phyloP scores from a whole-genome alignment of 75 land plant species.

The Selaginella tamariscina region DNA sequence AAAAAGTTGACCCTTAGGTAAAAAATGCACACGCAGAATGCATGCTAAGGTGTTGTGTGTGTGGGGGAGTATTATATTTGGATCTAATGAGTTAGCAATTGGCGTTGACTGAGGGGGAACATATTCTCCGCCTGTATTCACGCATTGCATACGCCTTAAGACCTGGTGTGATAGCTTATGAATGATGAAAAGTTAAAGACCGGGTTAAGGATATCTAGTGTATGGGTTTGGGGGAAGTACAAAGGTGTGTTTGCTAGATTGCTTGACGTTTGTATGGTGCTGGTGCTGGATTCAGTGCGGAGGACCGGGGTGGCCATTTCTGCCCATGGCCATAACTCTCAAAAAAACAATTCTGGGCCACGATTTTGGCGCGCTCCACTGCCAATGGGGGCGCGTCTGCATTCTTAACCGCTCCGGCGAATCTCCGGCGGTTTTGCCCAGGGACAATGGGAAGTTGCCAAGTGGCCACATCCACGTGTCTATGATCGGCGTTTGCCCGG shows the following conservation, averaged over 20 bases:
- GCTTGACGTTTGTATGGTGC: background rate
- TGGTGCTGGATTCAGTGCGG: background rate
- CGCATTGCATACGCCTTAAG: conserved; percentile 1
- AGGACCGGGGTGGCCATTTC: background rate
- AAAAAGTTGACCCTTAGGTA: no score
- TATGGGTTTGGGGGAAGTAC: background rate
- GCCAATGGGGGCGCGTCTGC: background rate
- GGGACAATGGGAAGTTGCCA: background rate
- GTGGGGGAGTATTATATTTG: background rate
- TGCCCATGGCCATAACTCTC: background rate
- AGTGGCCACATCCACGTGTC: background rate
- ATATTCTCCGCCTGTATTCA: background rate
- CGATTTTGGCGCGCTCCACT: background rate
- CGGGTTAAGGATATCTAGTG: background rate
- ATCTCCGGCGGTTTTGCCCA: background rate
- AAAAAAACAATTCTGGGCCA: background rate
- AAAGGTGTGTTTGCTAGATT: background rate
- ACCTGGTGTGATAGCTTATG: background rate
- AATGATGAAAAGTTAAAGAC: no score
- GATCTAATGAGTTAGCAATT: conserved; percentile 2
- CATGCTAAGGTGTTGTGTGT: background rate
- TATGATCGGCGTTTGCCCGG: conserved; percentile 4
- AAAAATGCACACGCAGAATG: background rate
- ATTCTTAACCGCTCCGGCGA: conserved; percentile 1
- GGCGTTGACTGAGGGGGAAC: background rate